Percentiles rank a stretch among this genome's conserved stretches.
These are phyloP conservation scores for Osmanthus fragrans DNA, from an alignment of 257 asterid genomes.

Conservation along the genomic window DNA sequence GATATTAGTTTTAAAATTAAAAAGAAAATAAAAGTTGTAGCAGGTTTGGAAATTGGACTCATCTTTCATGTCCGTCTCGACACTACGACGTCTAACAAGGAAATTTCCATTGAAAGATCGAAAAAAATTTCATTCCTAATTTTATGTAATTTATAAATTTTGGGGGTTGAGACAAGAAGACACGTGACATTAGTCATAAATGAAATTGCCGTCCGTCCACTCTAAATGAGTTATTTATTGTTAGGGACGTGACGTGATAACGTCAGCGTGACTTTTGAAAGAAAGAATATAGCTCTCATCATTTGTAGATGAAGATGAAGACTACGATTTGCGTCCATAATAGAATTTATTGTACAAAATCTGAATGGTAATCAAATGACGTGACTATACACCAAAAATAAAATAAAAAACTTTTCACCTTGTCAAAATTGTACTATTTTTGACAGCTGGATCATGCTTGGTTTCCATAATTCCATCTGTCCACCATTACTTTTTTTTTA, in stretches of 20 bases:
- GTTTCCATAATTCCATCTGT: conserved; percentile 2
- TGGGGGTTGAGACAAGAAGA: neutral
- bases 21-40: neutral
- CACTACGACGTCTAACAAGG: no score
- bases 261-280: neutral
- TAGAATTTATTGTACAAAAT: no score
- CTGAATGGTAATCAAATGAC: neutral
- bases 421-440: neutral
- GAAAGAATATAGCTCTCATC: no score
- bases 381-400: neutral
- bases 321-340: no score
- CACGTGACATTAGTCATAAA: no score
- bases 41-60: neutral
- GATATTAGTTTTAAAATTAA: no score
- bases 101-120: no score
- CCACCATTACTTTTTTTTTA: neutral
- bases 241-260: no score
- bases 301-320: neutral
- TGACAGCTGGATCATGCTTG: conserved; percentile 13
- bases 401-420: neutral
- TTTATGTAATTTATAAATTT: conserved; percentile 13
- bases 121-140: no score
- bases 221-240: no score
- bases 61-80: no score
- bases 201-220: no score